Evolutionary conservation across 768 basidiomycete genomes (phyloP).

Genomic region (Russula sp.): DNA sequence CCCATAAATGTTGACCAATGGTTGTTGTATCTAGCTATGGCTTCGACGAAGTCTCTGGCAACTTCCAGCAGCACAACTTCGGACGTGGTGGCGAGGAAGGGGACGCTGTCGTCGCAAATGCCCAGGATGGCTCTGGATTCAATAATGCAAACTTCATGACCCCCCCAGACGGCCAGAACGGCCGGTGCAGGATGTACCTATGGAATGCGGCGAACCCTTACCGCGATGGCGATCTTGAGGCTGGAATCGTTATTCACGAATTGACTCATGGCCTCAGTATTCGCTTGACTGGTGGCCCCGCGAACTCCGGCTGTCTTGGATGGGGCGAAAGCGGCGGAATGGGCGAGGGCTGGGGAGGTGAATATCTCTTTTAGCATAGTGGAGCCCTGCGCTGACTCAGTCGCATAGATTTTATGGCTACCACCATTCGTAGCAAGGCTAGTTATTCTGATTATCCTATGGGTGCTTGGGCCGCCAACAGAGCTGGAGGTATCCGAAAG

Average conservation of each 20-base stretch:
- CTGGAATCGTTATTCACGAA: constrained; percentile 95
- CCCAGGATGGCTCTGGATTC: constrained; percentile 90
- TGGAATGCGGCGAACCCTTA: constrained; percentile 91
- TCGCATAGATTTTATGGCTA: constrained; percentile 69
- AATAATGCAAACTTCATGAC: constrained; percentile 93
- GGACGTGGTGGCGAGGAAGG: constrained; percentile 79
- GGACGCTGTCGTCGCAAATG: constrained; percentile 90
- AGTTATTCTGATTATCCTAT: constrained; percentile 76
- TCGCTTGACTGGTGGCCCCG: constrained; percentile 88
- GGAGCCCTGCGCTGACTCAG: background rate
- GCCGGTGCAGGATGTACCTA: constrained; percentile 92
- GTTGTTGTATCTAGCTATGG: constrained; percentile 51
- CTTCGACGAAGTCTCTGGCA: constrained; percentile 85
- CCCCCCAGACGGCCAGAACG: constrained; percentile 75
- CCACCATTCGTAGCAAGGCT: constrained; percentile 70
- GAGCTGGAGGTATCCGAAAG: constrained; percentile 70
- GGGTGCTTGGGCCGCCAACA: constrained; percentile 94
- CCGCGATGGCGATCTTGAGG: constrained; percentile 92
- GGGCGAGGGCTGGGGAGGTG: constrained; percentile 95
- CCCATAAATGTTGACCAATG: background rate
- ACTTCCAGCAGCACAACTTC: constrained; percentile 99
- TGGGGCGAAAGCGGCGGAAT: constrained; percentile 97
- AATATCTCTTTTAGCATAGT: constrained; percentile 10
- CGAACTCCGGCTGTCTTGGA: constrained; percentile 87
- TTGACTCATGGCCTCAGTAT: constrained; percentile 86